Base-by-base conservation (phyloP, 345 rosid genomes). In the Dovyalis caffra region DNA sequence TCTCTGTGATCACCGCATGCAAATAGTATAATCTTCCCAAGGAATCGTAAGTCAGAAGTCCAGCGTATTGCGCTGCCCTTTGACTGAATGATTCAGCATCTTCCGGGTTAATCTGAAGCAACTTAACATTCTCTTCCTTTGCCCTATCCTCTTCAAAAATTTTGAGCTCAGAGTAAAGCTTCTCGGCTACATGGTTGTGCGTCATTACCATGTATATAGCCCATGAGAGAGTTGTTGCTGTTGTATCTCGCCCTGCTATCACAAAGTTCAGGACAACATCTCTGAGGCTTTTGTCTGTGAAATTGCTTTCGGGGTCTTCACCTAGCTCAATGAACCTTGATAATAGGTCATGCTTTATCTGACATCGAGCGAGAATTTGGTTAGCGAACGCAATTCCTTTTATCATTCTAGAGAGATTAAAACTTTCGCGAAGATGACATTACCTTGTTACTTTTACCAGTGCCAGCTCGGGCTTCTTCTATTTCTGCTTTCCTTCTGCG, bases 181-280 rank as follows among this genome's bases (percentile, higher is more conserved):
- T 91, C 64, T 88, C 80, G 26, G 97, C 97, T 18, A 88, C 90
- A 71, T 87, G 35, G 4, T 69, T 76, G 76, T 91, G 82, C 57
- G 78, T 84, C 92, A 91, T 86, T 80, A 89, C 76, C 97, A 89
- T 87, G 88, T 91, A 91, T 57, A 90, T 80, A 4, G 92, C 95
- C 99, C 99, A 92, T 28, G 95, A 89, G 40, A 95, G 92, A 80
- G 99, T 95, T 72, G 97, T 88, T 35, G 99, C 97, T 25, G 99
- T 92, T 15, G 99, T 95, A 82, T 95, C 99, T 45, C 99, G 79
- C n/a, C 99, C 97, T 31, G 97, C 97, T 1, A 95, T 92, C 31
- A 92, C 97, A 77, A 95, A 95, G 86, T 95, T 92, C 12, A 95
- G 90, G 61, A 95, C 90, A 26, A 92, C 83, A 80, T 95, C 97